Evolutionary conservation across 1,284 basidiomycete genomes (phyloP).

Genomic region (Pisolithus thermaeus): DNA sequence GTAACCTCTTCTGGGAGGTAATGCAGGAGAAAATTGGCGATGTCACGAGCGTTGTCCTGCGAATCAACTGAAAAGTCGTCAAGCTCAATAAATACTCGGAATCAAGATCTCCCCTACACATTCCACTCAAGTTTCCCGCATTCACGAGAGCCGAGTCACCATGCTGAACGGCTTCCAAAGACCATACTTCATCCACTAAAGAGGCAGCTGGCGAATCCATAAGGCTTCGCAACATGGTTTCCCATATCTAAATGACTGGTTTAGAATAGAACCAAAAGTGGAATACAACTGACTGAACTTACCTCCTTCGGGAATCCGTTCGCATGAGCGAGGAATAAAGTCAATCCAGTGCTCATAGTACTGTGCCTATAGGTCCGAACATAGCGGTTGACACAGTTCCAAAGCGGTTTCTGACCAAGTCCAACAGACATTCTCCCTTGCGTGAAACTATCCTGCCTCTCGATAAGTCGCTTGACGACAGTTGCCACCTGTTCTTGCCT

Average conservation of each 20-base stretch:
- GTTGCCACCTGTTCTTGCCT: constrained; percentile 22
- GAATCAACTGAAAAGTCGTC: constrained; percentile 48
- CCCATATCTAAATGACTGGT: constrained; percentile 49
- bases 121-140: constrained; percentile 41
- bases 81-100: background rate
- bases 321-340: constrained; percentile 71
- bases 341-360: constrained; percentile 39
- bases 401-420: constrained; percentile 39
- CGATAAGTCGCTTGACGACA: constrained; percentile 18
- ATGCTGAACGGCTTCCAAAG: constrained; percentile 72
- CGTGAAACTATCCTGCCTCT: constrained; percentile 15
- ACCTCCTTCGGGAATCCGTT: constrained; percentile 85
- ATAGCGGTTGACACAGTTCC: constrained; percentile 56
- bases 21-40: constrained; percentile 62
- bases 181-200: constrained; percentile 71
- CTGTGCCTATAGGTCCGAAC: constrained; percentile 24
- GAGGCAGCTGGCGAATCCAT: constrained; percentile 31
- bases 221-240: constrained; percentile 51
- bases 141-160: constrained; percentile 73
- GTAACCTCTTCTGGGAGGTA: constrained; percentile 46
- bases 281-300: constrained; percentile 15
- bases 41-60: constrained; percentile 65
- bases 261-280: background rate
- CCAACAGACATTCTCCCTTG: constrained; percentile 14
- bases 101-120: constrained; percentile 39